A percentile compares a stretch with the other conserved stretches of the same genome.
Evolutionary conservation across 2,329 filamentous ascomycete species (phyloP).

Genomic region (Knufia petricola): DNA sequence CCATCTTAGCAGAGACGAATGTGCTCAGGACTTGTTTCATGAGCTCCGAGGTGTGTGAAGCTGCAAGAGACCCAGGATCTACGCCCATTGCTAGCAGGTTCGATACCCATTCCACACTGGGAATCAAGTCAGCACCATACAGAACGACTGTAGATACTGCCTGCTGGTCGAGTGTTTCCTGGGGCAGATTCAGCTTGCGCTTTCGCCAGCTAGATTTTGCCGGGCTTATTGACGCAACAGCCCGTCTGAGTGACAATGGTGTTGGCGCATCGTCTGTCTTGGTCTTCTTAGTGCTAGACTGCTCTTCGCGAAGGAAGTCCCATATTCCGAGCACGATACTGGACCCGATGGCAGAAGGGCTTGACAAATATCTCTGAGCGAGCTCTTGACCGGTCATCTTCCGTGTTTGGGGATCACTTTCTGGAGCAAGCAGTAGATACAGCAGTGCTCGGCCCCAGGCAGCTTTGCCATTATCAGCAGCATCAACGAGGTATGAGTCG

Average conservation of each 20-base stretch:
- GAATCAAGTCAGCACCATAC: slow-evolving; percentile 66
- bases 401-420: slow-evolving; percentile 52
- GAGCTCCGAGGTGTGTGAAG: slow-evolving; percentile 52
- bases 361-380: slow-evolving; percentile 48
- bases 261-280: slow-evolving; percentile 45
- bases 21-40: slow-evolving; percentile 44
- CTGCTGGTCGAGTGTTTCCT: slow-evolving; percentile 53
- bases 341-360: slow-evolving; percentile 50
- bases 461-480: slow-evolving; percentile 44
- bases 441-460: slow-evolving; percentile 80
- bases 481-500: slow-evolving; percentile 45
- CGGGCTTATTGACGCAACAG: slow-evolving; percentile 39
- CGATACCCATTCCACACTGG: slow-evolving; percentile 78
- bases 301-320: slow-evolving; percentile 56
- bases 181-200: slow-evolving; percentile 32
- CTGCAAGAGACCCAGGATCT: slow-evolving; percentile 72
- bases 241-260: slow-evolving; percentile 56
- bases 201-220: slow-evolving; percentile 22
- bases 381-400: slow-evolving; percentile 54
- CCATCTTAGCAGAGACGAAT: slow-evolving; percentile 15
- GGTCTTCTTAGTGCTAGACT: not conserved
- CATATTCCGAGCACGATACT: slow-evolving; percentile 65
- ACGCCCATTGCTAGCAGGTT: slow-evolving; percentile 67
- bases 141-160: slow-evolving; percentile 70
- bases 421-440: slow-evolving; percentile 60